Conservation (phyloP, 2,329 filamentous ascomycete genomes). For the Fusarium sp. region DNA sequence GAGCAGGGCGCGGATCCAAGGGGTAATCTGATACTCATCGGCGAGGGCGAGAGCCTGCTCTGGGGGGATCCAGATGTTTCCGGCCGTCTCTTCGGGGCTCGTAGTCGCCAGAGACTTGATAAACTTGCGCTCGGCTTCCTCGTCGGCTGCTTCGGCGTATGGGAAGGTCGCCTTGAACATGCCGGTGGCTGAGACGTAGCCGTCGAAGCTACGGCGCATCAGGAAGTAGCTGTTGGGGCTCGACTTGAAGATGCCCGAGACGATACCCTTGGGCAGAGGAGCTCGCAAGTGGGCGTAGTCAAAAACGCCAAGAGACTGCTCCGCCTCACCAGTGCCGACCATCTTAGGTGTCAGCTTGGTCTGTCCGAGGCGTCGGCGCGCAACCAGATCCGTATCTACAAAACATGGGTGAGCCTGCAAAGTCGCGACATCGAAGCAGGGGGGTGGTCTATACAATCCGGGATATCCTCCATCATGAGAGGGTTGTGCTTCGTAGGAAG, state of each 20-base stretch:
- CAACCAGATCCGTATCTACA: slow-evolving; percentile 78
- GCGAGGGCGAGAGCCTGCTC: slow-evolving; percentile 83
- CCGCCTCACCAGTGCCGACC: slow-evolving; percentile 78
- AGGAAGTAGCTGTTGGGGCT: slow-evolving; percentile 95
- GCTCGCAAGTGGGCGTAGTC: slow-evolving; percentile 97
- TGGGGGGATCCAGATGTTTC: slow-evolving; percentile 96
- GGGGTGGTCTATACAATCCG: slow-evolving; percentile 63
- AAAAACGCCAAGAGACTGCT: slow-evolving; percentile 83
- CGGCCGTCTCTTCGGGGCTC: slow-evolving; percentile 91
- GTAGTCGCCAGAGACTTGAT: slow-evolving; percentile 86
- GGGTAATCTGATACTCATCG: slow-evolving; percentile 84
- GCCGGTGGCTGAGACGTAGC: slow-evolving; percentile 86
- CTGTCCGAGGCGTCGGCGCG: slow-evolving; percentile 89
- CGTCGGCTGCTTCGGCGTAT: slow-evolving; percentile 78
- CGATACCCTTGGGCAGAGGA: slow-evolving; percentile 89
- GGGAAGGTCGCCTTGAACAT: slow-evolving; percentile 95
- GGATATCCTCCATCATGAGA: slow-evolving; percentile 73
- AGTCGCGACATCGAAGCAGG: slow-evolving; percentile 18
- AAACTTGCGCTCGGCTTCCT: slow-evolving; percentile 81
- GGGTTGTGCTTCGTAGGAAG: slow-evolving; percentile 75
- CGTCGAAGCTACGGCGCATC: slow-evolving; percentile 90
- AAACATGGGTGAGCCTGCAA: slow-evolving; percentile 42
- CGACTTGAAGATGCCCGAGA: slow-evolving; percentile 91
- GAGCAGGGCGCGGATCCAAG: slow-evolving; percentile 93
- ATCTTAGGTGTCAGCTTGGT: slow-evolving; percentile 90